phyloP scores from a whole-genome alignment of 2,329 filamentous ascomycete genomes.

The Ampelomyces quisqualis region DNA sequence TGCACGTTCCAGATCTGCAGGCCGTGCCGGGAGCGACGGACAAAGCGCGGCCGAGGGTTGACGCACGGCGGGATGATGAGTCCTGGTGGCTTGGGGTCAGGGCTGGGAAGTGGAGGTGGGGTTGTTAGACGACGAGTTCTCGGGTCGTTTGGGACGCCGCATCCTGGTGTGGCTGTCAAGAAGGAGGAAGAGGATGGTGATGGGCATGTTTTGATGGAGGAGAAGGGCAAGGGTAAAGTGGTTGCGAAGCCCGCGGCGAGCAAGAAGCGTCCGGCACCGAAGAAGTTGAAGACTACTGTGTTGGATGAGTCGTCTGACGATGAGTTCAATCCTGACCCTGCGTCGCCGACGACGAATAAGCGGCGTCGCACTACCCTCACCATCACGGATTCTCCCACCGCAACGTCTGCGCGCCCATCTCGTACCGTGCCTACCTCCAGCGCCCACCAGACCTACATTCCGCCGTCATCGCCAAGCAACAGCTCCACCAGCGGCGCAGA shows the following conservation, averaged over 20 bases:
- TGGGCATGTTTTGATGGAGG: background rate
- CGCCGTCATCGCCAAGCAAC: background rate
- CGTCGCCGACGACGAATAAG: constrained; percentile 13
- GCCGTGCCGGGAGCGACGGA: constrained; percentile 24
- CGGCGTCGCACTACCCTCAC: constrained; percentile 9
- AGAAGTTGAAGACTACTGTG: background rate
- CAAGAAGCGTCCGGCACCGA: constrained; percentile 9
- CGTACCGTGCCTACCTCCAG: background rate
- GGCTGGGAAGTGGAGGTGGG: background rate
- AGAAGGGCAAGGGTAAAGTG: background rate
- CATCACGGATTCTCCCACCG: constrained; percentile 9
- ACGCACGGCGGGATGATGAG: constrained; percentile 26
- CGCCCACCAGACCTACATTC: background rate
- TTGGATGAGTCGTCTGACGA: constrained; percentile 10
- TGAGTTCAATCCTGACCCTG: constrained; percentile 8
- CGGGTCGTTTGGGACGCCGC: background rate
- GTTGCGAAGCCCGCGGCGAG: background rate
- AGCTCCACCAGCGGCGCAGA: background rate
- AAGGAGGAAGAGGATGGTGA: background rate
- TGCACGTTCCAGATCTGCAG: constrained; percentile 41
- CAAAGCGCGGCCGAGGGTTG: constrained; percentile 14
- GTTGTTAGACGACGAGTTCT: background rate
- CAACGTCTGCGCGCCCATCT: constrained; percentile 6
- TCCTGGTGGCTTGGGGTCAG: background rate
- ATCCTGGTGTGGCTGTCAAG: background rate